Base-by-base conservation (phyloP, 345 rosid species). In the Euphorbia peplus region DNA sequence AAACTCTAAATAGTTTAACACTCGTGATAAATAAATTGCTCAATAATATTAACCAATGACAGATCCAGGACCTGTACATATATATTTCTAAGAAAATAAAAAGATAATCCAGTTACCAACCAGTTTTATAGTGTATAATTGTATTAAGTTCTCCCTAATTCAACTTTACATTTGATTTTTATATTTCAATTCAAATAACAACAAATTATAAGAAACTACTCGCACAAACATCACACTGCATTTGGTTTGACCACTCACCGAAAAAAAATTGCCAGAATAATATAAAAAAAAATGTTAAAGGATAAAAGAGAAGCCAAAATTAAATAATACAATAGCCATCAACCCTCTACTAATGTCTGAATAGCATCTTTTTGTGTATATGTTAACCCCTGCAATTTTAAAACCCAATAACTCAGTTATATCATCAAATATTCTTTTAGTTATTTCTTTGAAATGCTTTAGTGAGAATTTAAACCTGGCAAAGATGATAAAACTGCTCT, bases 401-500 rank as follows among this genome's bases (percentile, higher is more conserved):
- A 60, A 70, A 28, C 50, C 28, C 10, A 21, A 25, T 25, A 9
- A 14, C 26, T 68, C 46, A 44, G 22, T 13, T 14, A 22, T 1
- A 4, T 15, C 50, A 7, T 30, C 13, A 48, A 60, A 19, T 56
- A 1, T 10, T 72, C 9, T 47, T 42, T 26, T 7, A 4, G 13
- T 48, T 29, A 68, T 41, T 47, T 50, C 25, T 55, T 63, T 60
- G 50, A 56, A 50, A 60, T 63, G 35, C 66, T 65, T 67, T 69
- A 46, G 25, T 21, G 57, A 10, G 32, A 74, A 25, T 67, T 53
- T 39, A 39, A 14, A 88, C 97, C 96, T 83, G 97, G 83, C 79
- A 86, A 78, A 93, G 86, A 77, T 76, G 76, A 65, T 85, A 79
- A 67, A 93, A 83, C 74, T 83, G 76, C 66, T 72, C 81, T 58